These are phyloP conservation scores for Apiospora hydei DNA, from an alignment of 2,329 filamentous ascomycete genomes.

Conservation along the genomic window DNA sequence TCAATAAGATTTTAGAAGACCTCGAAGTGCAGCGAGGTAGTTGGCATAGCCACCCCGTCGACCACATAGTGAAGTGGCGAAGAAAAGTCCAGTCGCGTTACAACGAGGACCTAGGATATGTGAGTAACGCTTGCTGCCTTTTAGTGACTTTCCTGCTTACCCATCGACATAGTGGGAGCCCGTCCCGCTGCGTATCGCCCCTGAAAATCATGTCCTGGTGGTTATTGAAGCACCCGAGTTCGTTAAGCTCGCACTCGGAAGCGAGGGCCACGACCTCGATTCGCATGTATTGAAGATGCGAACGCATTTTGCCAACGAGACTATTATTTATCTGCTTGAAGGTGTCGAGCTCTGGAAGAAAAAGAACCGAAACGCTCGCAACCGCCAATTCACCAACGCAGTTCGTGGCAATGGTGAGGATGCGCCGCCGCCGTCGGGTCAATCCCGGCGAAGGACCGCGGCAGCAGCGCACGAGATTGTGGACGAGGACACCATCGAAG, in stretches of 20 bases:
- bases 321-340: slow-evolving; percentile 75
- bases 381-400: slow-evolving; percentile 63
- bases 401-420: slow-evolving; percentile 45
- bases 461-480: slow-evolving; percentile 58
- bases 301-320: slow-evolving; percentile 57
- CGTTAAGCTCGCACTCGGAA: slow-evolving; percentile 62
- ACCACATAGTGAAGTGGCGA: slow-evolving; percentile 70
- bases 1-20: slow-evolving; percentile 58
- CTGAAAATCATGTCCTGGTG: slow-evolving; percentile 69
- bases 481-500: slow-evolving; percentile 73
- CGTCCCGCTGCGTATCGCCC: slow-evolving; percentile 54
- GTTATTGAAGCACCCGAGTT: slow-evolving; percentile 71
- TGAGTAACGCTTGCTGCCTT: neutral
- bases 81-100: slow-evolving; percentile 71
- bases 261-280: slow-evolving; percentile 60
- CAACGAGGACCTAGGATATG: slow-evolving; percentile 63
- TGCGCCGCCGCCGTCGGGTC: slow-evolving; percentile 34
- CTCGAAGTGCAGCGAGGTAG: slow-evolving; percentile 55
- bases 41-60: slow-evolving; percentile 52
- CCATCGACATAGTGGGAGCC: slow-evolving; percentile 64
- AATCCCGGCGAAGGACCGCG: slow-evolving; percentile 48
- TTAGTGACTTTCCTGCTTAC: neutral
- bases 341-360: slow-evolving; percentile 71
- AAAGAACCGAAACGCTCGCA: slow-evolving; percentile 72
- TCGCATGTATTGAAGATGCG: slow-evolving; percentile 65